Evolutionary conservation across 1,139 yeast species (phyloP).

Genomic region (Diutina sp.): DNA sequence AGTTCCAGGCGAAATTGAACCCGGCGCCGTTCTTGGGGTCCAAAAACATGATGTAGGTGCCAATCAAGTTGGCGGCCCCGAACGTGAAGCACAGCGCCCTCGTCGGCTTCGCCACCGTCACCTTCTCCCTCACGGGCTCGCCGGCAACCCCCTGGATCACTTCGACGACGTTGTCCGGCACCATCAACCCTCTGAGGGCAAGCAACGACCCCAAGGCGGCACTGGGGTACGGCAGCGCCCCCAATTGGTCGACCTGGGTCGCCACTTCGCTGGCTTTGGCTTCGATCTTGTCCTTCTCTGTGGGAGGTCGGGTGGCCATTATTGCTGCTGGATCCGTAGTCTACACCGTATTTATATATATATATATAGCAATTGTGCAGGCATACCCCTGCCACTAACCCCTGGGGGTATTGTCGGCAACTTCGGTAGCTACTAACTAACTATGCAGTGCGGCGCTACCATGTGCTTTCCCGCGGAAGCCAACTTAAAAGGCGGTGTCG

Average conservation of each 20-base stretch:
- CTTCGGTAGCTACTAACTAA: background rate
- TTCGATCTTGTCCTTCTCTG: background rate
- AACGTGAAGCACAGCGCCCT: slow-evolving; percentile 21
- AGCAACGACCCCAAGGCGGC: background rate
- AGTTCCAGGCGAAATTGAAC: slow-evolving; percentile 78
- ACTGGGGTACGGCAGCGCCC: background rate
- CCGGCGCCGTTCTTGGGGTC: slow-evolving; percentile 77
- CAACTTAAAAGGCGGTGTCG: too few species aligned
- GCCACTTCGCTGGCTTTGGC: background rate
- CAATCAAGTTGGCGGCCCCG: slow-evolving; percentile 19
- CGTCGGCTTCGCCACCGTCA: slow-evolving; percentile 19
- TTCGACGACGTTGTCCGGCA: background rate
- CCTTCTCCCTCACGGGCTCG: background rate
- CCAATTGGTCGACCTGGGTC: background rate
- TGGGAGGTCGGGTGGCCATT: background rate
- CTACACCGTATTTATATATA: too few species aligned
- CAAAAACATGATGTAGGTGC: background rate
- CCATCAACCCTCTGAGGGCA: background rate
- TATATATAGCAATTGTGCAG: background rate
- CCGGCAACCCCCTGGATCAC: background rate
- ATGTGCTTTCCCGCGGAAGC: background rate
- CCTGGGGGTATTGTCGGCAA: background rate
- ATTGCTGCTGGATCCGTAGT: too few species aligned
- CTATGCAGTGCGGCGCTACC: background rate
- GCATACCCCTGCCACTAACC: background rate